Conservation (phyloP, 352 stramenopile genomes). For the Blastocystis sp. region DNA sequence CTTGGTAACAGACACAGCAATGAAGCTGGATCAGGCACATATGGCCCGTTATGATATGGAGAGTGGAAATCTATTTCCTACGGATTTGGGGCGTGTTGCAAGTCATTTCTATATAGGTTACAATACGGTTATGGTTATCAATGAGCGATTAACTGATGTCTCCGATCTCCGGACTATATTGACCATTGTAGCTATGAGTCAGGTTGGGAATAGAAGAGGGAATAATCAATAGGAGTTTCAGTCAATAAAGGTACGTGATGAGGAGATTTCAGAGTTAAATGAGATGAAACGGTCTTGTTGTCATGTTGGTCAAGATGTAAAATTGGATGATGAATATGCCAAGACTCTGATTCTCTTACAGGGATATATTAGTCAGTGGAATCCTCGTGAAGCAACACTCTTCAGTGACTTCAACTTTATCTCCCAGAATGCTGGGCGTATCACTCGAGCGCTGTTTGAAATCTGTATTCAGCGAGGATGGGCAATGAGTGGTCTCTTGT, state of each 20-base stretch:
- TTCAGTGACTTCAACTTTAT: conserved; percentile 99
- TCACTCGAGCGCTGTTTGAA: conserved; percentile 96
- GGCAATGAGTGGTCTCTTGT: conserved; percentile 76
- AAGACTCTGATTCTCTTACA: conserved; percentile 97
- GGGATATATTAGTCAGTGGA: conserved; percentile 80
- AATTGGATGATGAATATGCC: conserved; percentile 84
- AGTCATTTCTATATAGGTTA: conserved; percentile 99
- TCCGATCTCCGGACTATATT: conserved; percentile 65
- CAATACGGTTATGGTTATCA: conserved; percentile 94
- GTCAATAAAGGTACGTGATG: conserved; percentile 89
- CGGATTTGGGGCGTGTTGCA: conserved; percentile 90
- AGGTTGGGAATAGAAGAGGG: conserved; percentile 70
- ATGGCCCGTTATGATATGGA: conserved; percentile 82
- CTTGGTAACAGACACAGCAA: conserved; percentile 73
- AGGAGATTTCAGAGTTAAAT: conserved; percentile 88
- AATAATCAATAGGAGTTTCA: conserved; percentile 85
- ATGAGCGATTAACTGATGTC: conserved; percentile 80
- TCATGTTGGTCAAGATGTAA: conserved; percentile 82
- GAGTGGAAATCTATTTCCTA: conserved; percentile 84
- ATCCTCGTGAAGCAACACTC: conserved; percentile 91
- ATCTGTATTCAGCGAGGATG: conserved; percentile 89
- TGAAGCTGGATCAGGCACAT: conserved; percentile 73
- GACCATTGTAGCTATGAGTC: conserved; percentile 72
- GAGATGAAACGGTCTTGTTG: conserved; percentile 83
- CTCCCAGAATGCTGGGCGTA: conserved; percentile 91